Base-by-base conservation (phyloP, 257 asterid genomes). In the Knoxia roxburghii region DNA sequence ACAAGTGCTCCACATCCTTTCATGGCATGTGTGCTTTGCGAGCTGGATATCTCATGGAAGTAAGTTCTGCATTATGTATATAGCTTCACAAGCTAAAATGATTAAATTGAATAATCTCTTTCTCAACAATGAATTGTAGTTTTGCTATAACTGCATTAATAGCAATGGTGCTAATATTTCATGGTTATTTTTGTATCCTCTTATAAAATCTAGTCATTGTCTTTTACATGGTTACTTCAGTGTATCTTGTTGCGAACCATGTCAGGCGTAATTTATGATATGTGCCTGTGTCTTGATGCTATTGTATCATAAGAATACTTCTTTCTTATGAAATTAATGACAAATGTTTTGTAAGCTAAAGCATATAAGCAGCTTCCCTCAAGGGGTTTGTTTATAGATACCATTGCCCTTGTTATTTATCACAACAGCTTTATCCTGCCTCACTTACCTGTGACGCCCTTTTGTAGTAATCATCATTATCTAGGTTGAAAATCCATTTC, bases 31-130 rank as follows among this genome's bases (percentile, higher is more conserved):
- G 99, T 77, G 96, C 98, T 73, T 80, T 86, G 67, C 94, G 93
- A 61, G 96, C 98, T 69, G 99, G 97, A 77, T 94, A 84, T 71
- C 81, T 77, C 81, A 82, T 87, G 96, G 99, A 94, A 80, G 99
- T 90, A 83, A 81, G 93, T 82, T 26, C 12, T 3, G 20, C 63
- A 67, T 50, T 65, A 58, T 67, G 21, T 32, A 29, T 37, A 53
- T 68, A 17, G 23, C 56, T 68, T 58, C 52, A 67, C 37, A 43
- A 63, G 58, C 26, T 23, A 26, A 45, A n/a, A 55, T n/a, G 27
- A 24, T 41, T 17, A 20, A 48, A 30, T 37, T 68, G 5, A 26
- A 6, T 58, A 49, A 33, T 50, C 72, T 49, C 37, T 50, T 54
- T 53, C 4, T 7, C 18, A 6, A 21, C 17, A 23, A 7, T 7